Conservation (phyloP, 352 stramenopile genomes). For the Globisporangium apiculatum region DNA sequence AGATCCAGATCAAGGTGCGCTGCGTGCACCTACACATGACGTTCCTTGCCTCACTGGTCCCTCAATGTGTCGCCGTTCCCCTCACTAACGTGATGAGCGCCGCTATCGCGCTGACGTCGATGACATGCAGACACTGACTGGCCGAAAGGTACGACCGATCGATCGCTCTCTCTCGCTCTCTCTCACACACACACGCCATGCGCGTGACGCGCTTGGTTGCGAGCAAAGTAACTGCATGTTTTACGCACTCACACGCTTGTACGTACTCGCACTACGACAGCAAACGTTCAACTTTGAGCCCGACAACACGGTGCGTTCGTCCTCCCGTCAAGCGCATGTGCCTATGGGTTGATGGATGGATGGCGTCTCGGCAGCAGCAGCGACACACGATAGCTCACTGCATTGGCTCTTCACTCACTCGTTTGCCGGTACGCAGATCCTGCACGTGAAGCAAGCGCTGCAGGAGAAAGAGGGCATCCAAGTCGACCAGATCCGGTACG, state of each 20-base stretch:
- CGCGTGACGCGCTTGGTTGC: no score
- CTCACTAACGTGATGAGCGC: no score
- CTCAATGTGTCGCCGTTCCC: no score
- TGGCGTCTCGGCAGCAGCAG: background rate
- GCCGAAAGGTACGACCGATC: constrained; percentile 43
- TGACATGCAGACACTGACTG: constrained; percentile 64
- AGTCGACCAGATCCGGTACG: constrained; percentile 70
- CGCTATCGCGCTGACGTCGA: no score
- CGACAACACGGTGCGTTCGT: constrained; percentile 60
- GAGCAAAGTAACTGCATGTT: background rate
- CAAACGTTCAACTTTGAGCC: constrained; percentile 88
- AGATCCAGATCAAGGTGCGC: constrained; percentile 85
- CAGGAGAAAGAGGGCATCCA: constrained; percentile 98
- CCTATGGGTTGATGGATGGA: constrained; percentile 3
- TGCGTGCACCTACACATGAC: background rate
- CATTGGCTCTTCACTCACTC: background rate
- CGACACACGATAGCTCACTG: background rate
- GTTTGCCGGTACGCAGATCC: constrained; percentile 51
- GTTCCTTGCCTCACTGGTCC: background rate
- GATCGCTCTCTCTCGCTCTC: background rate
- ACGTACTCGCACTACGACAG: constrained; percentile 10
- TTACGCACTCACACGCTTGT: background rate
- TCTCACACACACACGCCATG: no score
- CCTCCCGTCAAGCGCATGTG: background rate
- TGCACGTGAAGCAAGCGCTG: constrained; percentile 96